Percentiles rank a stretch among this genome's conserved stretches.
phyloP scores from a whole-genome alignment of 441 rosid species.

The Corymbia calophylla region DNA sequence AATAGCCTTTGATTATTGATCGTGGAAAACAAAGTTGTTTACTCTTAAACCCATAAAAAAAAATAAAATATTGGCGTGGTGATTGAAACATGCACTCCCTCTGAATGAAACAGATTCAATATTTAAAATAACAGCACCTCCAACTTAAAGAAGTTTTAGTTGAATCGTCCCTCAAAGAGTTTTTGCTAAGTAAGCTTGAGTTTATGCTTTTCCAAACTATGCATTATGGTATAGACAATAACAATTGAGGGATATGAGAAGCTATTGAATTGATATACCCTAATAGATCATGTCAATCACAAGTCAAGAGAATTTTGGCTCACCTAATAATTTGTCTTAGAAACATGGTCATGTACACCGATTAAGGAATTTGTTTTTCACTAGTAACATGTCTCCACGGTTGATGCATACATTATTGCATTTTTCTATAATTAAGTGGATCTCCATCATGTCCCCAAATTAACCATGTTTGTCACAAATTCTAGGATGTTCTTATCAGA shows the following conservation, averaged over 20 bases:
- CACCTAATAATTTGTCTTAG: not conserved
- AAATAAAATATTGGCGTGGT: not conserved
- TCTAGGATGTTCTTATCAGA: slow-evolving; percentile 19
- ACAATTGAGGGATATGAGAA: not conserved
- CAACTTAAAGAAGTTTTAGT: no score
- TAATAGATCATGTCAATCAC: not conserved
- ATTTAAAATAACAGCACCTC: not conserved
- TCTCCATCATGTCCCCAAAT: not conserved
- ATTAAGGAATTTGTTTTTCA: not conserved
- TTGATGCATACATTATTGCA: not conserved
- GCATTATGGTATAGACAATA: not conserved
- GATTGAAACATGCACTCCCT: not conserved
- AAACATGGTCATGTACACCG: not conserved
- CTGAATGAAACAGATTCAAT: not conserved
- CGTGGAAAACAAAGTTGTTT: not conserved
- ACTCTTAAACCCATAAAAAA: not conserved
- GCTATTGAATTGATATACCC: not conserved
- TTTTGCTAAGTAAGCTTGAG: no score
- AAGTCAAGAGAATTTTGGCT: not conserved
- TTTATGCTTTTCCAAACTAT: not conserved
- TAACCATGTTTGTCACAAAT: slow-evolving; percentile 10
- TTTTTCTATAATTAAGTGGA: not conserved
- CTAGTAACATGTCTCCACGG: not conserved
- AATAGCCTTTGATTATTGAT: not conserved
- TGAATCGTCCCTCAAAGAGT: no score